Conservation (phyloP, 2,329 filamentous ascomycete genomes). For the Phyllosticta citribraziliensis region DNA sequence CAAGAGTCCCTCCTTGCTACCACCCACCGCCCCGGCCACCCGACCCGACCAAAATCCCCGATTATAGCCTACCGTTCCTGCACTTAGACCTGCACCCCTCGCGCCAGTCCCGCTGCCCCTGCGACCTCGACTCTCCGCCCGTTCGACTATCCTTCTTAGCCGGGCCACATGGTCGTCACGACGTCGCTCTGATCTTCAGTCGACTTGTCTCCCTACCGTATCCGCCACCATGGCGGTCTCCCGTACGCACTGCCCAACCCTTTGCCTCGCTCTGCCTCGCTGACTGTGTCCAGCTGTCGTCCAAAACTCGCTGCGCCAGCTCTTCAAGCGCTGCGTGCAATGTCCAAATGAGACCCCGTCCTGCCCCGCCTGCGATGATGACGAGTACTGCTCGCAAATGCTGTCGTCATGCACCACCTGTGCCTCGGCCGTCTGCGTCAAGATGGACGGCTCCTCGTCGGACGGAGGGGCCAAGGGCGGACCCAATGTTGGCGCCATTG, state of each 20-base stretch:
- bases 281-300: constrained; percentile 20
- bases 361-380: constrained; percentile 49
- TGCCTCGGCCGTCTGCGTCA: constrained; percentile 46
- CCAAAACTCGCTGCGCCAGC: constrained; percentile 25
- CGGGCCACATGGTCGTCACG: neutral
- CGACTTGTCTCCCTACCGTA: neutral
- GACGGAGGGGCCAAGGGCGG: constrained; percentile 28
- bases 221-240: neutral
- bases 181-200: neutral
- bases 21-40: neutral
- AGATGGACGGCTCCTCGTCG: constrained; percentile 28
- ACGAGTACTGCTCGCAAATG: constrained; percentile 50
- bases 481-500: constrained; percentile 73
- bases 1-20: neutral
- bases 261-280: neutral
- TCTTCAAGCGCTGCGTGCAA: constrained; percentile 51
- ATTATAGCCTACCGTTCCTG: neutral
- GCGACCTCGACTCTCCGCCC: neutral
- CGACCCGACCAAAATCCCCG: neutral
- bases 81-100: neutral
- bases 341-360: constrained; percentile 44
- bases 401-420: constrained; percentile 51
- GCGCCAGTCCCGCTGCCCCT: neutral
- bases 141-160: neutral
- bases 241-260: neutral